Percentiles rank a stretch among this genome's conserved stretches.
phyloP scores from a whole-genome alignment of 768 basidiomycete genomes.

The Calocera cornea region DNA sequence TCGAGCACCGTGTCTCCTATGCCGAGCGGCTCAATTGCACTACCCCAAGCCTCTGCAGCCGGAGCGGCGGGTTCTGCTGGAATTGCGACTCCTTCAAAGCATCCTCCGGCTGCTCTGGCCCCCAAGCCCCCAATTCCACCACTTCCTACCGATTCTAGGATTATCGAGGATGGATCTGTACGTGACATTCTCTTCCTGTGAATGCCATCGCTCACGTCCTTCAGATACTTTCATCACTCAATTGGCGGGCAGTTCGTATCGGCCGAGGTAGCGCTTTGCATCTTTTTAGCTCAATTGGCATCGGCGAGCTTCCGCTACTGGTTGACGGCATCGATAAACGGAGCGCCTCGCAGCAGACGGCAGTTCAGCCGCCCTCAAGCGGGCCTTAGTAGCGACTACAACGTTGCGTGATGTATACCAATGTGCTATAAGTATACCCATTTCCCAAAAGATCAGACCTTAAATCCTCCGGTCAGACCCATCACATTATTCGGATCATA shows the following conservation, averaged over 20 bases:
- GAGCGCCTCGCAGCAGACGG: not conserved
- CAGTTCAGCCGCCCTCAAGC: not conserved
- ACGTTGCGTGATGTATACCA: not conserved
- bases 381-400: not conserved
- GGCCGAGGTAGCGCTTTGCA: not conserved
- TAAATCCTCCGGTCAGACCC: slow-evolving; percentile 55
- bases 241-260: not conserved
- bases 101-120: not conserved
- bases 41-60: not conserved
- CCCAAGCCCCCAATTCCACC: not conserved
- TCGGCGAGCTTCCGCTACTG: not conserved
- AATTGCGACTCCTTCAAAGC: not conserved
- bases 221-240: not conserved
- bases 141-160: not conserved
- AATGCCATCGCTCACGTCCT: not conserved
- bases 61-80: not conserved
- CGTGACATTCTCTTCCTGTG: not conserved
- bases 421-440: too few species aligned
- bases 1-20: not conserved
- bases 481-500: slow-evolving; percentile 50
- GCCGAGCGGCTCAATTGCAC: not conserved
- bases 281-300: not conserved
- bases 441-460: too few species aligned
- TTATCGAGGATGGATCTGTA: not conserved
- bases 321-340: not conserved